phyloP scores from a whole-genome alignment of 2,329 filamentous ascomycete genomes.

The Tolypocladium cylindrosporum region DNA sequence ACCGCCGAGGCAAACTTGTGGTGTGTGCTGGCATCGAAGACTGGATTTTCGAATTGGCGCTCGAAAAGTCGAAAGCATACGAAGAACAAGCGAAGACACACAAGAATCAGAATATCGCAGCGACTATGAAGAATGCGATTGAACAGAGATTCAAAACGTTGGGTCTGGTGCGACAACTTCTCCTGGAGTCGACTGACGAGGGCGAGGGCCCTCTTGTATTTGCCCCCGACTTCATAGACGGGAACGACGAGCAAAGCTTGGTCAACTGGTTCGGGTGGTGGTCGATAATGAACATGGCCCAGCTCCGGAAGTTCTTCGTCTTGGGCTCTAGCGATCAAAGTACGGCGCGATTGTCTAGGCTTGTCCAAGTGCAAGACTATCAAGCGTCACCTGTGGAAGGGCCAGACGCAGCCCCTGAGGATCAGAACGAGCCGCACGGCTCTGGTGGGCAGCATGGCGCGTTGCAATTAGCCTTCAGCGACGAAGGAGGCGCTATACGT shows the following conservation, averaged over 20 bases:
- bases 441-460: not conserved
- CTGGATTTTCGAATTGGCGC: constrained; percentile 18
- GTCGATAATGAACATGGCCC: constrained; percentile 37
- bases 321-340: constrained; percentile 32
- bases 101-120: not conserved
- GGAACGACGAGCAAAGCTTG: constrained; percentile 51
- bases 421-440: constrained; percentile 3
- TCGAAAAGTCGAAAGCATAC: constrained; percentile 8
- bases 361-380: constrained; percentile 20
- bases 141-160: constrained; percentile 13
- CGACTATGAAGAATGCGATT: constrained; percentile 4
- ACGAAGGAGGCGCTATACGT: not conserved
- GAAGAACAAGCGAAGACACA: not conserved
- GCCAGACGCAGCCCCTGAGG: constrained; percentile 17
- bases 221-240: constrained; percentile 37
- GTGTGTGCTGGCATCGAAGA: constrained; percentile 17
- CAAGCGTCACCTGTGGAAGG: constrained; percentile 20
- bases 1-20: constrained; percentile 15
- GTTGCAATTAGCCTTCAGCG: not conserved
- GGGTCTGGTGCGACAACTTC: constrained; percentile 9
- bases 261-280: constrained; percentile 55
- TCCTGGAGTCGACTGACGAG: constrained; percentile 6
- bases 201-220: constrained; percentile 27
- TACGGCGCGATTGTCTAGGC: constrained; percentile 12
- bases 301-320: constrained; percentile 44